Evolutionary conservation across 2,329 filamentous ascomycete species (phyloP), one percentile per base, ranked within the genome.

Genomic region (Hypoxylon sp.): DNA sequence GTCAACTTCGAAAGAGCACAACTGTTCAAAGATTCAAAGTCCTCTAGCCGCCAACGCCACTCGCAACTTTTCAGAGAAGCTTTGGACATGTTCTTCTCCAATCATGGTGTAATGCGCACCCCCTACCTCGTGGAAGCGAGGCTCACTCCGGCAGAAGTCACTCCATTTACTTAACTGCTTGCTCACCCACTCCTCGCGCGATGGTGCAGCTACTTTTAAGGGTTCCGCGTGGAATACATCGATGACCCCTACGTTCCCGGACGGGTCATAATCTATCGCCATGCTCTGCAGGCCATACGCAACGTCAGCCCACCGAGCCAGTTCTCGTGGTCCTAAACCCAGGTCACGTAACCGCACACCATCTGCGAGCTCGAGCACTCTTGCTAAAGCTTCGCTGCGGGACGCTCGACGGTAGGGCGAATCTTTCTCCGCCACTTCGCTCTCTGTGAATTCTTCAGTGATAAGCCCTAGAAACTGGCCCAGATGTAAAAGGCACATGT

Each of bases 171-270:
- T 68, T 35, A 83, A 66, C n/a, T 77, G 73, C 14, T 72, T 70
- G 10, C 69, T 59, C 22, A 78, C 46, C 79, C 78, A 82, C 35
- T 81, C 75, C 17, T 77, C 63, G 19, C 73, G 71, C 19, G 71
- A 71, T 33, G 66, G 71, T 1, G 77, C 76, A 8, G 74, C 76
- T 1, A 70, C 69, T 33, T 69, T 75, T 1, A 80, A 70, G 11
- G 82, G 82, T 4, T 73, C 69, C 1, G 78, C 79, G 35, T 80
- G 77, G 64, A 85, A 84, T 0, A 84, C 75, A 71, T 85, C 83
- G 51, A 85, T 79, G 1, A 35, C 13, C 0, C 63, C 59, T 0
- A 84, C 78, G 0, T 24, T 61, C 0, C 82, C 82, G 0, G 17
- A n/a, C 1, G 83, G 83, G 52, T 85, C 80, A 67, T 85, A 86